phyloP scores from a whole-genome alignment of 139 green algal genomes.

The Haematococcus lacustris region DNA sequence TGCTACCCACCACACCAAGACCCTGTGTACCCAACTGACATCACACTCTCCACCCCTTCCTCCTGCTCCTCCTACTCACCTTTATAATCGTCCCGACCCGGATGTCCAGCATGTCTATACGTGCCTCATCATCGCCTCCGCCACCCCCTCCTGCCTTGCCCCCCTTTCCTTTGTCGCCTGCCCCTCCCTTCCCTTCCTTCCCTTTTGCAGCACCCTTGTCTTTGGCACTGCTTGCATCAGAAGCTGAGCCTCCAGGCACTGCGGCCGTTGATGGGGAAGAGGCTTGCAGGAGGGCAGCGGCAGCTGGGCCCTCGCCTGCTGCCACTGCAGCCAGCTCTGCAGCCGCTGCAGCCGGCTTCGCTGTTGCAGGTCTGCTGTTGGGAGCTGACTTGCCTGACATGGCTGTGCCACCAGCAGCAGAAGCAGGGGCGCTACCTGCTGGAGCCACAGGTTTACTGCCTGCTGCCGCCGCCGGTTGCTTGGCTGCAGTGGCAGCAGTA shows the following conservation, averaged over 20 bases:
- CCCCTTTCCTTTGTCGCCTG: neutral
- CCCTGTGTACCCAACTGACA: too few species aligned
- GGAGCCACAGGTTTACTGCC: constrained; percentile 6
- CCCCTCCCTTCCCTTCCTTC: constrained; percentile 5
- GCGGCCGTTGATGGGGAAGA: too few species aligned
- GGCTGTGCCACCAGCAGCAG: too few species aligned
- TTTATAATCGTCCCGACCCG: constrained; percentile 76
- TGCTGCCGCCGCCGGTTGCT: too few species aligned
- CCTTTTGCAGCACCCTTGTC: constrained; percentile 23
- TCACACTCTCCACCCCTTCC: too few species aligned
- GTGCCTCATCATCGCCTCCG: constrained; percentile 11
- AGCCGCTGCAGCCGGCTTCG: constrained; percentile 8
- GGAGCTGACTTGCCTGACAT: too few species aligned
- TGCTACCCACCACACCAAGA: neutral
- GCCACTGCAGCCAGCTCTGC: constrained; percentile 1
- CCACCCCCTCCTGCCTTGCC: constrained; percentile 10
- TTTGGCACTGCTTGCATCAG: too few species aligned
- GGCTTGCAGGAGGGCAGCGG: too few species aligned
- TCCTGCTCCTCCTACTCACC: constrained; percentile 10
- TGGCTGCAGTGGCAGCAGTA: too few species aligned
- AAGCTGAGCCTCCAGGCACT: too few species aligned
- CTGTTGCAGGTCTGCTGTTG: too few species aligned
- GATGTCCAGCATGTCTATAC: constrained; percentile 65
- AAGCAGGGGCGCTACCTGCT: neutral
- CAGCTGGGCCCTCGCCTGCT: neutral